phyloP scores from a whole-genome alignment of 805 yeast genomes.

The Lachancea waltii region DNA sequence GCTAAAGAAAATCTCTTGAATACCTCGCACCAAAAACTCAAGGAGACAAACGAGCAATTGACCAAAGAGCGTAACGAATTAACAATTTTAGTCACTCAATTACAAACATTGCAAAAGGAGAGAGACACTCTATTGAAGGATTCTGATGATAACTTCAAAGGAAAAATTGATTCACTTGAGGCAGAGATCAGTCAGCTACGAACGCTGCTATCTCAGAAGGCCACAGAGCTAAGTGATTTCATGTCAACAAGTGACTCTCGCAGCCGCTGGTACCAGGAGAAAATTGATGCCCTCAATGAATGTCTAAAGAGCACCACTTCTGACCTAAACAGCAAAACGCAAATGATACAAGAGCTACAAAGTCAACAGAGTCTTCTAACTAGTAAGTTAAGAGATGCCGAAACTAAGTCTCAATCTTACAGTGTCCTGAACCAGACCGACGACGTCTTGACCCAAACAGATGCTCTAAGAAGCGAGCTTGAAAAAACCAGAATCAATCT shows the following conservation, averaged over 20 bases:
- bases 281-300: slow-evolving; percentile 47
- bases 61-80: slow-evolving; percentile 54
- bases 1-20: slow-evolving; percentile 51
- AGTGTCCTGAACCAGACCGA: slow-evolving; percentile 23
- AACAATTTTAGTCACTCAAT: slow-evolving; percentile 48
- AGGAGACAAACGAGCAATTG: slow-evolving; percentile 46
- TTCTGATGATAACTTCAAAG: slow-evolving; percentile 42
- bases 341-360: slow-evolving; percentile 10
- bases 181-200: slow-evolving; percentile 34
- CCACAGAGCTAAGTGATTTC: slow-evolving; percentile 44
- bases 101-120: slow-evolving; percentile 58
- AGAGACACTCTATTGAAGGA: slow-evolving; percentile 48
- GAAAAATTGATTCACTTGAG: slow-evolving; percentile 46
- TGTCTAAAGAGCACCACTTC: slow-evolving; percentile 33
- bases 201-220: slow-evolving; percentile 40
- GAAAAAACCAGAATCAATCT: slow-evolving; percentile 48
- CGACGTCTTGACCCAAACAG: slow-evolving; percentile 23
- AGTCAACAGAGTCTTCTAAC: slow-evolving; percentile 15
- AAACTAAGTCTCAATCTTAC: slow-evolving; percentile 27
- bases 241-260: slow-evolving; percentile 26
- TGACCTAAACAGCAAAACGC: slow-evolving; percentile 19
- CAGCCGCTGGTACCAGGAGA: slow-evolving; percentile 49
- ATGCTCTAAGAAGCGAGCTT: slow-evolving; percentile 35
- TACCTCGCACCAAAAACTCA: slow-evolving; percentile 43
- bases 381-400: slow-evolving; percentile 24